Evolutionary conservation across 805 yeast species (phyloP), one percentile per base, ranked within the genome.

Genomic region (Lipomyces oligophaga): DNA sequence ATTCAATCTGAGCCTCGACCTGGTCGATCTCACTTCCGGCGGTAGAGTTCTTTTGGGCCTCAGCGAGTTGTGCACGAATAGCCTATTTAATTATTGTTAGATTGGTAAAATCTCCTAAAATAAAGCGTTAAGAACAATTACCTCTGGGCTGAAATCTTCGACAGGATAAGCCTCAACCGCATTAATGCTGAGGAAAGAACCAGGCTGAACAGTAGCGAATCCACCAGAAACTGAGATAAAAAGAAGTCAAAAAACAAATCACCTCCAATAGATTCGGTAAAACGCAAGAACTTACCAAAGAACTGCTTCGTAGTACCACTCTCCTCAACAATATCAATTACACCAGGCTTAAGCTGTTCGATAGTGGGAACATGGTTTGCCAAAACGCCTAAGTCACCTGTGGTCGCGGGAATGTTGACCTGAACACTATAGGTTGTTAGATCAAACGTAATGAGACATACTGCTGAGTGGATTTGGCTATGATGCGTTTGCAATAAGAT

Each of bases 281-380:
- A 11, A 6, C 4, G 11, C 16, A 15, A 15, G 8, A 10, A 36
- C 62, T 16, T 41, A 58, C 62, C 58, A 62, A 90, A 93, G 76
- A 70, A 90, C 71, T 85, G 86, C 70, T 78, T 75, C 67, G 79
- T 73, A 57, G 83, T 69, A 62, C 84, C 84, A 46, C 83, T 69
- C 64, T 80, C 77, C 70, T 86, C 90, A 59, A 86, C 83, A 65
- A 93, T 80, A 71, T 89, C 96, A 63, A 93, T 83, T 54, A 93
- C 77, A 70, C 98, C 98, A 61, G 98, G 96, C 65, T 81, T 79
- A 68, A 93, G 81, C 77, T 93, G 95, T 75, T 93, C 97, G 57
- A 90, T 87, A 63, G 85, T 80, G 63, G 98, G 97, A 64, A 93
- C 96, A 80, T 93, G 98, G 75, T 86, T 83, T 62, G 97, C 96